Evolutionary conservation across 345 rosid genomes (phyloP), one percentile per base, ranked within the genome.

Genomic region (Syzygium aromaticum): DNA sequence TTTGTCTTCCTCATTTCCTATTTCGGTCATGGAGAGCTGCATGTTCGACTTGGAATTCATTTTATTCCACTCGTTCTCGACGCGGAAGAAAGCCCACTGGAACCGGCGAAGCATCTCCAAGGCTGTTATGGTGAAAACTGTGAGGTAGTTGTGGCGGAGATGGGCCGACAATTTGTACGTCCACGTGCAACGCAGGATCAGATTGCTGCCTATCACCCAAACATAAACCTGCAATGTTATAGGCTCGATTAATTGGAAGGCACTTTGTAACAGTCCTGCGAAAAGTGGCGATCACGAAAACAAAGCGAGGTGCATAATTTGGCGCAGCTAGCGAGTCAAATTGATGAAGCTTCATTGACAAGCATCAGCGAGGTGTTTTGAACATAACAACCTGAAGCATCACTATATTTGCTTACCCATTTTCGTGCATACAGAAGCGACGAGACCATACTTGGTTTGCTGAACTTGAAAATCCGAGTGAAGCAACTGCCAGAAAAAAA

Each of bases 61-160:
- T 87, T 94, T 95, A 86, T 94, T 93, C 99, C 97, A 96, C 88
- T 96, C 97, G 12, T 96, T 98, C 87, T 96, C 99, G 5, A 98
- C 94, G 3, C 99, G 98, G 91, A 98, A 98, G 89, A 98, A 98
- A 51, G 94, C 93, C 99, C 99, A 98, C 82, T 96, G 99, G 91
- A 98, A 96, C 7, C 99, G 92, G 3, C 98, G 93, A 91, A 94
- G 86, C 21, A 96, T 95, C 95, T 98, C 99, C 92, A 95, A 89
- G 21, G 94, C 92, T n/a, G 95, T 89, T 87, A 98, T 96, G 43
- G 95, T 52, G 85, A 98, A 98, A 77, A 96, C 92, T 1, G 98
- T 98, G 12, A 93, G 93, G 90, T 98, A 96, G 88, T 98, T 98
- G 86, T 96, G 95, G 78, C 98, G 98, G 82, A 98, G 98, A 92